Evolutionary conservation across 176 grass and related monocot genomes (phyloP).

Genomic region (Themeda triandra): DNA sequence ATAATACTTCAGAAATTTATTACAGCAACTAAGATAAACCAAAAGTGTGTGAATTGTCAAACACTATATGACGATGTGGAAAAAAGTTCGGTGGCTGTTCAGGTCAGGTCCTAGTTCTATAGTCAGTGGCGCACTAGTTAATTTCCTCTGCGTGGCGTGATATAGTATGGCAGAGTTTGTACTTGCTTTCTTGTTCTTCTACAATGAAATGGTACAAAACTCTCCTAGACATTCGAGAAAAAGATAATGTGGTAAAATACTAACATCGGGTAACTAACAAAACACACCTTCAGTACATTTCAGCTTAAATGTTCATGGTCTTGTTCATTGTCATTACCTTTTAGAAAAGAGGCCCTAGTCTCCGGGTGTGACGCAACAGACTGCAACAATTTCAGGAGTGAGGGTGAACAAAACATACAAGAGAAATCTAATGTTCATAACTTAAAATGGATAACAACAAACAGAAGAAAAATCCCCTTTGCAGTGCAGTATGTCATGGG

Average conservation of each 20-base stretch:
- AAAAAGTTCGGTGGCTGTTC: not conserved
- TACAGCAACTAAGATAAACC: slow-evolving; percentile 3
- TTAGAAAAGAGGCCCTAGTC: slow-evolving; percentile 65
- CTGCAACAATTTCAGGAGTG: slow-evolving; percentile 40
- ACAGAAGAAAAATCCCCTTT: not conserved
- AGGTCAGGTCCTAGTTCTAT: not conserved
- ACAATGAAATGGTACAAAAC: not conserved
- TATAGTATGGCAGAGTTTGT: not conserved
- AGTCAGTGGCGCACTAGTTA: not conserved
- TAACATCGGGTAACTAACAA: not conserved
- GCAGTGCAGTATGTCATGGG: not conserved
- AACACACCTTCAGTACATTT: not conserved
- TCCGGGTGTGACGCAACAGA: slow-evolving; percentile 74
- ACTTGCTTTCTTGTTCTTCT: not conserved
- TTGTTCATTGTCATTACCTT: slow-evolving; percentile 47
- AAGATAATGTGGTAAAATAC: not conserved
- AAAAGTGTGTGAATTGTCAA: slow-evolving; percentile 1
- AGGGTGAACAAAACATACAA: not conserved
- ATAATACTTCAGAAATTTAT: not conserved
- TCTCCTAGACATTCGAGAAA: not conserved
- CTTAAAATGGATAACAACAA: not conserved
- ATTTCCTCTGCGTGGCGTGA: not conserved
- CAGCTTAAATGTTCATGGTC: not conserved
- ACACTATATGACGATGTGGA: not conserved
- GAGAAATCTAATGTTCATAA: not conserved